These are phyloP conservation scores for Metschnikowia chrysomelidarum DNA, from an alignment of 805 yeast genomes.

Conservation along the genomic window DNA sequence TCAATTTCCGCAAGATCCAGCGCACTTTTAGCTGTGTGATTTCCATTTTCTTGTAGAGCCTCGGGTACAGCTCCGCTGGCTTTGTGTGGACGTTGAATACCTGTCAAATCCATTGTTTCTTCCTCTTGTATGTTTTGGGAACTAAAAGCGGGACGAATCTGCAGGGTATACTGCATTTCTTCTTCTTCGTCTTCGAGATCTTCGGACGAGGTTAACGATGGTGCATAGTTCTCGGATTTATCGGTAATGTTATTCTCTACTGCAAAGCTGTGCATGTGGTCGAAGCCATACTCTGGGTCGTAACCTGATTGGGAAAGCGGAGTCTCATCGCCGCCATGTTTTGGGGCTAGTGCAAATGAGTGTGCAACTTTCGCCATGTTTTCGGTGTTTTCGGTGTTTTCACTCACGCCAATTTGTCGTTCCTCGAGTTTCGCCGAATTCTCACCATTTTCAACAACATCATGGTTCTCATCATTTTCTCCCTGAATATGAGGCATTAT, in stretches of 20 bases:
- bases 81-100: no score
- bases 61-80: no score
- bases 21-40: no score
- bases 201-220: slow-evolving; percentile 10
- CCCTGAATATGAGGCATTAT: neutral
- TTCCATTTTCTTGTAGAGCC: neutral
- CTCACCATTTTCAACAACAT: no score
- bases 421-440: no score
- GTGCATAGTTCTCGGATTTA: slow-evolving; percentile 1
- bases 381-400: no score
- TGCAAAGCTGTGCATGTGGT: neutral
- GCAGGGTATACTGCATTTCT: slow-evolving; percentile 17
- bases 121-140: slow-evolving; percentile 5
- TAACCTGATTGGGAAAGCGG: no score
- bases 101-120: slow-evolving; percentile 14
- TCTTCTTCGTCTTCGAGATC: slow-evolving; percentile 11
- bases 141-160: slow-evolving; percentile 4
- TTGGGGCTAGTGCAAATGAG: no score
- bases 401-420: no score
- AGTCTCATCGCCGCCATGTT: no score
- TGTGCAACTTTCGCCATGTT: no score
- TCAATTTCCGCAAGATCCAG: no score
- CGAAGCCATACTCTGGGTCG: neutral
- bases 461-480: neutral
- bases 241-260: neutral